phyloP scores from a whole-genome alignment of 805 yeast species.

The Saccharomycopsis babjevae region DNA sequence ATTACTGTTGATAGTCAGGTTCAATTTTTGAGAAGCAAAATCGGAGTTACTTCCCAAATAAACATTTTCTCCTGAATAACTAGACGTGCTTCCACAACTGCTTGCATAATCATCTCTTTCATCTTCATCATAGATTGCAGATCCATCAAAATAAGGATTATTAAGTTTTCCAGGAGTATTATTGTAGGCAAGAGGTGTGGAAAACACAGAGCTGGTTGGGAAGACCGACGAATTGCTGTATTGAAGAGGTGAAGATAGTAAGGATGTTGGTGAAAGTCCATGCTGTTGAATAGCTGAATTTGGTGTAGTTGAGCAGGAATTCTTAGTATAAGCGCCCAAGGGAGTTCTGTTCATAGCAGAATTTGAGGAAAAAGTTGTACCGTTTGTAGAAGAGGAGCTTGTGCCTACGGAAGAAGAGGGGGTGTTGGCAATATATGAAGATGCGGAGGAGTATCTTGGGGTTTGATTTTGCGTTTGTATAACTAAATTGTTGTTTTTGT shows the following conservation, averaged over 20 bases:
- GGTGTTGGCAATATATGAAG: neutral
- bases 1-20: neutral
- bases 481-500: neutral
- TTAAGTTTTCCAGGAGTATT: neutral
- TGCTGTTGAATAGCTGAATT: neutral
- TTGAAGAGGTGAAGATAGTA: neutral
- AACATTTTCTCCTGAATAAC: neutral
- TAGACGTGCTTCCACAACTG: neutral
- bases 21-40: neutral
- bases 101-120: neutral
- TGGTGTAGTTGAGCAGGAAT: neutral
- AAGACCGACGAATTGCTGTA: neutral
- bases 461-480: neutral
- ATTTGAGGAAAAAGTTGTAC: slow-evolving; percentile 6
- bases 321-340: neutral
- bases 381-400: slow-evolving; percentile 13
- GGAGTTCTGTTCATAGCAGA: neutral
- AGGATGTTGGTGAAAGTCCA: neutral
- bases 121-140: slow-evolving; percentile 6
- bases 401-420: neutral
- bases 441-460: neutral
- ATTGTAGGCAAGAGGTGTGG: neutral
- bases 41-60: neutral
- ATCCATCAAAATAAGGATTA: neutral
- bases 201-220: neutral